Conservation (phyloP, 352 stramenopile species). For the Halophytophthora batemanensis region DNA sequence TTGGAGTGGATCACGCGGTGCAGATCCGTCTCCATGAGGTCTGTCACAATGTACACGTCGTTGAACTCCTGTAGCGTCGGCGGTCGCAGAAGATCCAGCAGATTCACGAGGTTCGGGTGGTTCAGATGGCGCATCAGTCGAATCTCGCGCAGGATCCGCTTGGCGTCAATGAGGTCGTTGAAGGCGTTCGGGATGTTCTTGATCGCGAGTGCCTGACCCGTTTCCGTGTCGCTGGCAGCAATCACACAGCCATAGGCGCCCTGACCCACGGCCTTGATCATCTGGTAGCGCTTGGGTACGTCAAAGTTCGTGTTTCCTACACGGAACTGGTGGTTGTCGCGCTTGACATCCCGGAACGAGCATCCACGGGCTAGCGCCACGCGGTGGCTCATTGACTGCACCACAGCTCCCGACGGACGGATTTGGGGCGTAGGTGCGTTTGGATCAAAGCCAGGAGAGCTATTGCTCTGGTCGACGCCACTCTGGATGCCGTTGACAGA, state of each 20-base stretch:
- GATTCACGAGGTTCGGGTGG: slow-evolving; percentile 79
- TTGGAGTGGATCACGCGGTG: slow-evolving; percentile 82
- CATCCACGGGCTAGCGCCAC: slow-evolving; percentile 62
- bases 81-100: slow-evolving; percentile 75
- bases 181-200: slow-evolving; percentile 96
- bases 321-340: slow-evolving; percentile 85
- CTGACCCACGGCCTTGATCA: slow-evolving; percentile 89
- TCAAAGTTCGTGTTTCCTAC: slow-evolving; percentile 88
- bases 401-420: slow-evolving; percentile 29
- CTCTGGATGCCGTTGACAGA: slow-evolving; percentile 18
- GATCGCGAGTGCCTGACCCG: slow-evolving; percentile 90
- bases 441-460: slow-evolving; percentile 40
- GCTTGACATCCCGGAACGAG: slow-evolving; percentile 81
- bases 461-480: slow-evolving; percentile 18
- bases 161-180: slow-evolving; percentile 85
- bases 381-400: slow-evolving; percentile 58
- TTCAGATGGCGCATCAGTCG: slow-evolving; percentile 87
- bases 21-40: slow-evolving; percentile 78
- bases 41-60: slow-evolving; percentile 83
- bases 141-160: slow-evolving; percentile 87
- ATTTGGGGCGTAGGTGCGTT: slow-evolving; percentile 56
- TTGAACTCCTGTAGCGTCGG: slow-evolving; percentile 87
- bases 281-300: slow-evolving; percentile 81
- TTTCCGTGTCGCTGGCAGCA: slow-evolving; percentile 81
- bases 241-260: slow-evolving; percentile 92